phyloP scores from a whole-genome alignment of 139 green algal genomes.

The Ulvella scutata region DNA sequence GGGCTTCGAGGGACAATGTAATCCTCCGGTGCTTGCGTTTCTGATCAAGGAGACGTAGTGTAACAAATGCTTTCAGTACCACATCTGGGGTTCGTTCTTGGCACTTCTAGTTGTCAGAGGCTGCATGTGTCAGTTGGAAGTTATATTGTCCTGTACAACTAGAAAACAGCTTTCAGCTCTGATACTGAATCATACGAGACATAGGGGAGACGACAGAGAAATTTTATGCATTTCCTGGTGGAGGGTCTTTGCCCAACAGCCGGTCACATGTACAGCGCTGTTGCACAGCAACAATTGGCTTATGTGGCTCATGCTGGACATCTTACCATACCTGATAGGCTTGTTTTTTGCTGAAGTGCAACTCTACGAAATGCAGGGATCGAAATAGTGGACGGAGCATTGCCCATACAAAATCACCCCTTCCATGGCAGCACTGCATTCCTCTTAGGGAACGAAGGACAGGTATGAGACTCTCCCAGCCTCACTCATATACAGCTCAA shows the following conservation, averaged over 20 bases:
- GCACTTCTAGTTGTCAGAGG: no score
- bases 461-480: not conserved
- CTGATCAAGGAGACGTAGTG: slow-evolving; percentile 15
- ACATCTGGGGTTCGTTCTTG: no score
- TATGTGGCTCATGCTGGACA: no score
- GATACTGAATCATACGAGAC: no score
- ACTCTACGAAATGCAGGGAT: slow-evolving; percentile 72
- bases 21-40: not conserved
- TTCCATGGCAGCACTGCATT: slow-evolving; percentile 73
- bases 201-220: no score
- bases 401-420: slow-evolving; percentile 49
- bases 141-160: no score
- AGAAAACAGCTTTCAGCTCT: no score
- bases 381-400: slow-evolving; percentile 64
- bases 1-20: not conserved
- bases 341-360: slow-evolving; percentile 26
- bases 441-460: slow-evolving; percentile 83
- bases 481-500: not conserved
- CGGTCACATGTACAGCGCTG: not conserved
- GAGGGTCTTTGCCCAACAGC: no score
- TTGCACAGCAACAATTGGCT: not conserved
- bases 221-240: no score
- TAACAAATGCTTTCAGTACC: no score
- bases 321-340: no score
- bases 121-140: no score